Conservation (phyloP, 2,329 filamentous ascomycete genomes). For the Colletotrichum navitas region DNA sequence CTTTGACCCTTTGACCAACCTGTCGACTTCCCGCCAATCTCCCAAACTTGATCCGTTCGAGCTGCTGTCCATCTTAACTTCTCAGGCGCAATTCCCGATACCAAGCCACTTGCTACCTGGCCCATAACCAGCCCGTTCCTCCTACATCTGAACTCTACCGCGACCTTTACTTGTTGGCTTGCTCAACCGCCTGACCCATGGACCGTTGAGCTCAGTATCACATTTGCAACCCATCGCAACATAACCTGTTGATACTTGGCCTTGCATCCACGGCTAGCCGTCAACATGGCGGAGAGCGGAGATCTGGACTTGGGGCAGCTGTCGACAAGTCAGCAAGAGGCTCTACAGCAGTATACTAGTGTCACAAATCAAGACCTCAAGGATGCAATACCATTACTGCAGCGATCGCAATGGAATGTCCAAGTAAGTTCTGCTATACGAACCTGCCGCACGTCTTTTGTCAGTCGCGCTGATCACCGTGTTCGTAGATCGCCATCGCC, state of each 20-base stretch:
- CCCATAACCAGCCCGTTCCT: background rate
- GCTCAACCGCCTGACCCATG: conserved; percentile 14
- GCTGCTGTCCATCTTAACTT: background rate
- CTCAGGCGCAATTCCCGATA: background rate
- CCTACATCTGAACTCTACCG: background rate
- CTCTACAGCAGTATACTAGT: conserved; percentile 87
- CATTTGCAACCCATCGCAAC: conserved; percentile 5
- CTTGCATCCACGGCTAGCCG: background rate
- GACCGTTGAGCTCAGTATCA: conserved; percentile 1
- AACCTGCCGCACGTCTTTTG: background rate
- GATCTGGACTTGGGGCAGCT: conserved; percentile 76
- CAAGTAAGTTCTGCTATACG: conserved; percentile 66
- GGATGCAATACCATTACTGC: conserved; percentile 82
- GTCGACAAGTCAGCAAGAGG: conserved; percentile 81
- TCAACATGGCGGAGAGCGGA: conserved; percentile 55
- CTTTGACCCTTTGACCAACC: background rate
- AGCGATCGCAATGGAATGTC: conserved; percentile 95
- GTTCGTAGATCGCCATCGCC: conserved; percentile 84
- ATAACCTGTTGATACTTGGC: background rate
- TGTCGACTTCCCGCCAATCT: background rate
- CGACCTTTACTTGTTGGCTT: background rate
- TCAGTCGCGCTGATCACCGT: conserved; percentile 5
- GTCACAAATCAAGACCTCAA: conserved; percentile 86
- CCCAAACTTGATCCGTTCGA: background rate
- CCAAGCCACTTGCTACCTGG: background rate